Evolutionary conservation across 768 basidiomycete genomes (phyloP).

Genomic region (Suillus paluster): DNA sequence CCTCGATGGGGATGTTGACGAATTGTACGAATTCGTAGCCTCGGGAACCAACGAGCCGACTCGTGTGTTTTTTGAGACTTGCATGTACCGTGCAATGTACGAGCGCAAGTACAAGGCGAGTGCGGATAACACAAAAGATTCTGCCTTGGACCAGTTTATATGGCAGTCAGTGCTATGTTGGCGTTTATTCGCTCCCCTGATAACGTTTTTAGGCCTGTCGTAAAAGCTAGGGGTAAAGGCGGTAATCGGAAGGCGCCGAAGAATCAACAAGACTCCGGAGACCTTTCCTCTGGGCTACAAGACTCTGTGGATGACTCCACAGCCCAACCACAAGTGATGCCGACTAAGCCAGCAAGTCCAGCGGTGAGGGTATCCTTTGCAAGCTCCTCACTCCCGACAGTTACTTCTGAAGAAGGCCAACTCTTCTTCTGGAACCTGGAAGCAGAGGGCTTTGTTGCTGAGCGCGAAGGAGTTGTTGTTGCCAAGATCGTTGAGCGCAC

Average conservation of each 20-base stretch:
- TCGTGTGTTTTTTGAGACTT: conserved; percentile 87
- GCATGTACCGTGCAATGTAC: conserved; percentile 96
- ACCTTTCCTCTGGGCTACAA: conserved; percentile 1
- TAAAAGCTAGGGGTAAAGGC: conserved; percentile 24
- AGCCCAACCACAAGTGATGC: conserved; percentile 14
- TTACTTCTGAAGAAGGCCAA: conserved; percentile 51
- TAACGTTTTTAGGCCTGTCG: conserved; percentile 23
- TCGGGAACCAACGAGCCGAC: conserved; percentile 76
- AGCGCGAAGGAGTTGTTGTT: conserved; percentile 54
- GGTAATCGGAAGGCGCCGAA: conserved; percentile 18
- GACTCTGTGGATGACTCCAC: conserved; percentile 10
- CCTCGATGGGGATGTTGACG: conserved; percentile 88
- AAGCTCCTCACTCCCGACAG: conserved; percentile 22
- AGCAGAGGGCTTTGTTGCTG: conserved; percentile 46
- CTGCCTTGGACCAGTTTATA: conserved; percentile 78
- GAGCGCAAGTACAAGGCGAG: conserved; percentile 85
- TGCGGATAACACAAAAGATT: conserved; percentile 69
- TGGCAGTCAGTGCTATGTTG: conserved; percentile 62
- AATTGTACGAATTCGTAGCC: conserved; percentile 92
- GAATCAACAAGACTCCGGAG: conserved; percentile 14
- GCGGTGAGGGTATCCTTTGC: conserved; percentile 20
- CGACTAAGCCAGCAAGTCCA: conserved; percentile 19
- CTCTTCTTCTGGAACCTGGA: conserved; percentile 68
- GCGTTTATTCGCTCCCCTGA: conserved; percentile 1
- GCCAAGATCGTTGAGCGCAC: conserved; percentile 57